A percentile compares a stretch with the other conserved stretches of the same genome.
Conservation (phyloP, 2,329 filamentous ascomycete genomes). For the Ophidiomyces ophidiicola region DNA sequence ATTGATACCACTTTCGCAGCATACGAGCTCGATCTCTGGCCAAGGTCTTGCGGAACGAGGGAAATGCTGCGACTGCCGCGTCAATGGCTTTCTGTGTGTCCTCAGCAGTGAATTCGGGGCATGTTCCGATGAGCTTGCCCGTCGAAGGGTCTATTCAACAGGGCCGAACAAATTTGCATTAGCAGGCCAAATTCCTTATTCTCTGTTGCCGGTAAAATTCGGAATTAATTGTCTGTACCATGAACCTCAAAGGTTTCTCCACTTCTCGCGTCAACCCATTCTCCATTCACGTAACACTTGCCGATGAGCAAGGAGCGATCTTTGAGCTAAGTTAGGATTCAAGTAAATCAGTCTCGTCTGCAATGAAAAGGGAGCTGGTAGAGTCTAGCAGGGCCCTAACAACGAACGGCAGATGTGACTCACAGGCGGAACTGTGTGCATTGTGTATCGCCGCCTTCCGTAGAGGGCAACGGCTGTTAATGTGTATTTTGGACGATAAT, state of each 20-base stretch:
- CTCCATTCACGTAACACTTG: constrained; percentile 76
- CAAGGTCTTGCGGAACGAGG: constrained; percentile 48
- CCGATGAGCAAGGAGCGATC: constrained; percentile 74
- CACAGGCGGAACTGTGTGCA: constrained; percentile 33
- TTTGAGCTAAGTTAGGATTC: constrained; percentile 46
- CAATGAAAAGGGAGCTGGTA: background rate
- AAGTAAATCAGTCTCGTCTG: background rate
- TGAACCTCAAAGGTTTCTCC: constrained; percentile 84
- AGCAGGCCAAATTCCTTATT: background rate
- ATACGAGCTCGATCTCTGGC: constrained; percentile 49
- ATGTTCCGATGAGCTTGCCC: constrained; percentile 65
- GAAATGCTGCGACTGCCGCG: constrained; percentile 63
- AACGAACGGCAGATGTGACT: constrained; percentile 11
- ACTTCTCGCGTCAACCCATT: constrained; percentile 77
- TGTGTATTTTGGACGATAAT: constrained; percentile 26
- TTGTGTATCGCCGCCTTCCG: constrained; percentile 31
- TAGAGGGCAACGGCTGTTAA: constrained; percentile 25
- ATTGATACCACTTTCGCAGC: constrained; percentile 55
- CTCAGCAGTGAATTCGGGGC: constrained; percentile 63
- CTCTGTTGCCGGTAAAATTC: background rate
- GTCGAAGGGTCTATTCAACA: constrained; percentile 72
- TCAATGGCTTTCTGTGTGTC: constrained; percentile 74
- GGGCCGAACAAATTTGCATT: background rate
- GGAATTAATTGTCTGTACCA: constrained; percentile 35
- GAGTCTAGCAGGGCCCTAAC: background rate